Conservation (phyloP, 345 rosid species). For the Pugionium dolabratum region DNA sequence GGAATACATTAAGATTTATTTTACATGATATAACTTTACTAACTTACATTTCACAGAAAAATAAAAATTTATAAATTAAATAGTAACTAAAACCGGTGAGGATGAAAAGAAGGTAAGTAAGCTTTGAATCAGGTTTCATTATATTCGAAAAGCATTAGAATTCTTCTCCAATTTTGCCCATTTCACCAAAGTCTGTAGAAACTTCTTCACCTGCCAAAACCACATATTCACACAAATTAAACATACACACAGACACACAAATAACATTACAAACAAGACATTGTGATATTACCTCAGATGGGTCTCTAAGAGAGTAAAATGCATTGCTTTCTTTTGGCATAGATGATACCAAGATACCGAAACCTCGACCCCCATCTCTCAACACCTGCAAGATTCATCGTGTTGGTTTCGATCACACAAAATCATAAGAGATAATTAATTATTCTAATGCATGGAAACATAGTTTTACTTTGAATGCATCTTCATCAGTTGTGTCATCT, state of each 20-base stretch:
- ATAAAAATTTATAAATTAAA: neutral
- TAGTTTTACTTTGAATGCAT: conserved; percentile 92
- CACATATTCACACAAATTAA: neutral
- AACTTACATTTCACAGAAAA: conserved; percentile 3
- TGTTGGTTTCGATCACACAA: no score
- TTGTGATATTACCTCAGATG: conserved; percentile 62
- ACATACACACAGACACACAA: neutral
- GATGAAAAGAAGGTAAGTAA: neutral
- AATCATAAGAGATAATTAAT: no score
- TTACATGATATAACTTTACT: conserved; percentile 9
- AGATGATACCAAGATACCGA: conserved; percentile 82
- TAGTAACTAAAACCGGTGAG: neutral
- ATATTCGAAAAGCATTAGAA: conserved; percentile 7
- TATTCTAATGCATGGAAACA: no score
- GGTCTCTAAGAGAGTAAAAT: conserved; percentile 71
- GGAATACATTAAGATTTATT: neutral
- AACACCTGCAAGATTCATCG: no score
- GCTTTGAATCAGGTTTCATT: neutral
- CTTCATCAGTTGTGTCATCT: conserved; percentile 86
- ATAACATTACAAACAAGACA: neutral
- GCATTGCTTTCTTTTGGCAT: conserved; percentile 81
- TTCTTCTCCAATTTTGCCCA: conserved; percentile 52
- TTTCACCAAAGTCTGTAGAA: conserved; percentile 64
- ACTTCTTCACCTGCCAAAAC: conserved; percentile 91
- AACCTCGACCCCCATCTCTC: conserved; percentile 58